Percentiles rank a stretch among this genome's conserved stretches.
phyloP scores from a whole-genome alignment of 352 stramenopile genomes.

The Globisporangium paroecandrum region DNA sequence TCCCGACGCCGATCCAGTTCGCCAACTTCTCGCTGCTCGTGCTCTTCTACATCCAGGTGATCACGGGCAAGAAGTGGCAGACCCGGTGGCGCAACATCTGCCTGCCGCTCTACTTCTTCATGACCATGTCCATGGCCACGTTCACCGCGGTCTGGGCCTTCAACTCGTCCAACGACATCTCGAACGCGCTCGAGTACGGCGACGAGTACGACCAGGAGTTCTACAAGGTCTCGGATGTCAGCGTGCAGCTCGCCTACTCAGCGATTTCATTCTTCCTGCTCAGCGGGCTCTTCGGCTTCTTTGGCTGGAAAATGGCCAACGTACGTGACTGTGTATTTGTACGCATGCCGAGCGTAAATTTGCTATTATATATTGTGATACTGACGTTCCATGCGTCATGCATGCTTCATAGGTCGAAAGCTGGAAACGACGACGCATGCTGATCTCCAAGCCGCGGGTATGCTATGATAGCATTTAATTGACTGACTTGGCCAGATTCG shows the following conservation, averaged over 20 bases:
- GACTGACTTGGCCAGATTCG: not conserved
- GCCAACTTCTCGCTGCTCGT: slow-evolving; percentile 87
- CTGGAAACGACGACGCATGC: slow-evolving; percentile 65
- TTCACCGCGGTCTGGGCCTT: slow-evolving; percentile 86
- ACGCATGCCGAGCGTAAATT: not conserved
- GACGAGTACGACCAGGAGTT: slow-evolving; percentile 86
- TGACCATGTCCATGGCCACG: slow-evolving; percentile 79
- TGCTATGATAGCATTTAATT: not conserved
- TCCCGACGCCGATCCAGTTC: slow-evolving; percentile 84
- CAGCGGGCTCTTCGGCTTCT: slow-evolving; percentile 78
- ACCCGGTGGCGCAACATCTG: slow-evolving; percentile 75
- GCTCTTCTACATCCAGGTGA: slow-evolving; percentile 87
- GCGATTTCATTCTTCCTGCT: slow-evolving; percentile 77
- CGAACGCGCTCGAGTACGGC: slow-evolving; percentile 51
- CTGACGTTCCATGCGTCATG: no score
- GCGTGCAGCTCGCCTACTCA: slow-evolving; percentile 82
- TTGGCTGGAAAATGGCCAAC: slow-evolving; percentile 85
- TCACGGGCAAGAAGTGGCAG: slow-evolving; percentile 74
- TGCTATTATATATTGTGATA: no score
- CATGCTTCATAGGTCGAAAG: slow-evolving; percentile 46
- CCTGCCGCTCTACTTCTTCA: slow-evolving; percentile 75
- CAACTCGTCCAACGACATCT: slow-evolving; percentile 83
- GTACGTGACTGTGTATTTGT: slow-evolving; percentile 31
- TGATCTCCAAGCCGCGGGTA: slow-evolving; percentile 77
- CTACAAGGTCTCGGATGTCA: slow-evolving; percentile 70